These are phyloP conservation scores for Malus hybrid DNA, from an alignment of 331 rosid species.

Conservation along the genomic window DNA sequence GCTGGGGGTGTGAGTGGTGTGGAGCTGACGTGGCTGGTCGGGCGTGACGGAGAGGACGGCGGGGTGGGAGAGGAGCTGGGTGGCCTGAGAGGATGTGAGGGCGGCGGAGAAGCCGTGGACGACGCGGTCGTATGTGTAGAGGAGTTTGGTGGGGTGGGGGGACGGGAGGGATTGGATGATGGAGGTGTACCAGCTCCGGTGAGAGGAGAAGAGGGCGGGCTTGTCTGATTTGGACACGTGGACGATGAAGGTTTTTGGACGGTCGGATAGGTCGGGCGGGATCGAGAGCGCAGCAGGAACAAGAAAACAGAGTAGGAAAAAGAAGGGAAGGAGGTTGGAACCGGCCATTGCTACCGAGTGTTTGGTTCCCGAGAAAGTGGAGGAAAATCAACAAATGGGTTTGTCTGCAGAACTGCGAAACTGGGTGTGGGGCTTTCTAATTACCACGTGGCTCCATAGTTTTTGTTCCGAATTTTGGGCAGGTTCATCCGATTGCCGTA, in stretches of 20 bases:
- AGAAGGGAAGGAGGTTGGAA: background rate
- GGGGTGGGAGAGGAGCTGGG: constrained; percentile 25
- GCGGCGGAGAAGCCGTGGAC: constrained; percentile 68
- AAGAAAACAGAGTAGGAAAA: constrained; percentile 6
- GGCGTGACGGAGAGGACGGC: constrained; percentile 51
- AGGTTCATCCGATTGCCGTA: background rate
- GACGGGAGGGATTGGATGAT: constrained; percentile 63
- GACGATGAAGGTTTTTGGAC: constrained; percentile 50
- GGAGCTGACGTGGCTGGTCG: constrained; percentile 60
- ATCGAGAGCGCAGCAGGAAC: constrained; percentile 6
- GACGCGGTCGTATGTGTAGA: constrained; percentile 57
- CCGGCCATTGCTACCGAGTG: constrained; percentile 21
- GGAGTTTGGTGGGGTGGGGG: constrained; percentile 40
- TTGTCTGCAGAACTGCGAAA: background rate
- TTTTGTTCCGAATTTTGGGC: background rate
- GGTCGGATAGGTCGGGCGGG: constrained; percentile 25
- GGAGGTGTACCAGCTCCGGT: constrained; percentile 51
- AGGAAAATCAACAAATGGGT: background rate
- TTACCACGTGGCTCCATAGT: background rate
- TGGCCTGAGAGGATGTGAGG: constrained; percentile 44
- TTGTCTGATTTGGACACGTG: constrained; percentile 57
- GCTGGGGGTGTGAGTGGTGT: constrained; percentile 65
- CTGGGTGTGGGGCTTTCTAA: background rate
- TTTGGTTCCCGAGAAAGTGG: background rate
- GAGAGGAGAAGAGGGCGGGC: constrained; percentile 47